Percentiles rank a stretch among this genome's conserved stretches.
phyloP scores from a whole-genome alignment of 345 rosid genomes.

The Linum tenue region DNA sequence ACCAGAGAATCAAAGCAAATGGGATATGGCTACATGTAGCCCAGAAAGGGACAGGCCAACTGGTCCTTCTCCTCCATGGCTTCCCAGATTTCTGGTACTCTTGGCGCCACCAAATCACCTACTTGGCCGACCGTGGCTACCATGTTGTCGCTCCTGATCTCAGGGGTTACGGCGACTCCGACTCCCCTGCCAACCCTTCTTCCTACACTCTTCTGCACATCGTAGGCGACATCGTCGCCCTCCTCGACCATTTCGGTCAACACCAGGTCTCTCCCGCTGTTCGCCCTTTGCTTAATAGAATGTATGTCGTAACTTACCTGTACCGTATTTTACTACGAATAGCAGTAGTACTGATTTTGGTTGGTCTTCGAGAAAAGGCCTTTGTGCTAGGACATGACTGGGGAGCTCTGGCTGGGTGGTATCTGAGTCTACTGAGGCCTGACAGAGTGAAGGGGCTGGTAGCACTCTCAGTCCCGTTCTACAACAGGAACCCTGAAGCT shows the following conservation, averaged over 20 bases:
- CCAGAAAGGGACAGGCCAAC: slow-evolving; percentile 54
- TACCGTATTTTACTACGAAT: not conserved
- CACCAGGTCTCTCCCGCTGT: slow-evolving; percentile 27
- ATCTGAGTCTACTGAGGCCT: slow-evolving; percentile 41
- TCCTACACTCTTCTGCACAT: slow-evolving; percentile 11
- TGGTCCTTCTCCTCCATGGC: slow-evolving; percentile 55
- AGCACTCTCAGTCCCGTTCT: slow-evolving; percentile 37
- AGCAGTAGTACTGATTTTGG: not conserved
- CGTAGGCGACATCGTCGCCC: slow-evolving; percentile 44
- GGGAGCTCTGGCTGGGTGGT: slow-evolving; percentile 56
- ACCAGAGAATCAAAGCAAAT: slow-evolving; percentile 36
- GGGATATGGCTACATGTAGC: slow-evolving; percentile 44
- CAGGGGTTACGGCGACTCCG: slow-evolving; percentile 13
- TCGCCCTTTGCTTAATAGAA: not conserved
- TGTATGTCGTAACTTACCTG: not conserved
- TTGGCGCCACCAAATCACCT: slow-evolving; percentile 61
- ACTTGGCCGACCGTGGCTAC: slow-evolving; percentile 46
- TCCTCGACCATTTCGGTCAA: slow-evolving; percentile 41
- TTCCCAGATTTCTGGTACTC: slow-evolving; percentile 74
- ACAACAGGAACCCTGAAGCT: slow-evolving; percentile 30
- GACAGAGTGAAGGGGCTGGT: slow-evolving; percentile 46
- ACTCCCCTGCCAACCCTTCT: not conserved
- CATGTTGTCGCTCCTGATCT: slow-evolving; percentile 61
- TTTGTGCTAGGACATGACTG: slow-evolving; percentile 65
- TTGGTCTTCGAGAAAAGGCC: slow-evolving; percentile 28